Evolutionary conservation across 2,329 filamentous ascomycete genomes (phyloP).

Genomic region (Colletotrichum liriopes): DNA sequence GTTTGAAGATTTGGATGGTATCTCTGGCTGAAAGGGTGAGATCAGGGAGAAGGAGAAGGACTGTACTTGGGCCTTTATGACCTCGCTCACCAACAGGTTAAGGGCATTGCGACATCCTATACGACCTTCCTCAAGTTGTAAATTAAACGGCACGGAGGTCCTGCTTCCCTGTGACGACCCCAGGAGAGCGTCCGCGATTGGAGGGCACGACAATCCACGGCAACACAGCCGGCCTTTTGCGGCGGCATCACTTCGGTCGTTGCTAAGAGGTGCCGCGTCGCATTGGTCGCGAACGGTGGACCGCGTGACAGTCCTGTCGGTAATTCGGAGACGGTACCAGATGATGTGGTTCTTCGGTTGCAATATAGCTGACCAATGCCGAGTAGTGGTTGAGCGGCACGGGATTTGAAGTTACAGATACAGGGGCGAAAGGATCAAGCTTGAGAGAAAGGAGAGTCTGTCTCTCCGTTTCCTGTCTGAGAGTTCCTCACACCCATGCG

Average conservation of each 20-base stretch:
- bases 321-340: not conserved
- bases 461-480: not conserved
- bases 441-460: no score
- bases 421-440: not conserved
- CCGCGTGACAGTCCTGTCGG: slow-evolving; percentile 9
- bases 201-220: not conserved
- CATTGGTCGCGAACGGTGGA: no score
- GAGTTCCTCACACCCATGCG: not conserved
- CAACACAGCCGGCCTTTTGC: not conserved
- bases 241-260: not conserved
- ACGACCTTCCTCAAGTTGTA: not conserved
- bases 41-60: not conserved
- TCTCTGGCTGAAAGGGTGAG: not conserved
- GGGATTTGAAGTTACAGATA: not conserved
- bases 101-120: not conserved
- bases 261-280: not conserved
- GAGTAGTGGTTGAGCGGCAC: not conserved
- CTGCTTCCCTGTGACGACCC: slow-evolving; percentile 2
- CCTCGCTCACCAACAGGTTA: not conserved
- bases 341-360: not conserved
- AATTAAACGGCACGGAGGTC: slow-evolving; percentile 17
- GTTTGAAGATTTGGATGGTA: not conserved
- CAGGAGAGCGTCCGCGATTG: not conserved
- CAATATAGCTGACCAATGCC: slow-evolving; percentile 9
- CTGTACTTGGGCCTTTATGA: not conserved